Evolutionary conservation across 2,329 filamentous ascomycete species (phyloP).

Genomic region (Verticillium longisporum): DNA sequence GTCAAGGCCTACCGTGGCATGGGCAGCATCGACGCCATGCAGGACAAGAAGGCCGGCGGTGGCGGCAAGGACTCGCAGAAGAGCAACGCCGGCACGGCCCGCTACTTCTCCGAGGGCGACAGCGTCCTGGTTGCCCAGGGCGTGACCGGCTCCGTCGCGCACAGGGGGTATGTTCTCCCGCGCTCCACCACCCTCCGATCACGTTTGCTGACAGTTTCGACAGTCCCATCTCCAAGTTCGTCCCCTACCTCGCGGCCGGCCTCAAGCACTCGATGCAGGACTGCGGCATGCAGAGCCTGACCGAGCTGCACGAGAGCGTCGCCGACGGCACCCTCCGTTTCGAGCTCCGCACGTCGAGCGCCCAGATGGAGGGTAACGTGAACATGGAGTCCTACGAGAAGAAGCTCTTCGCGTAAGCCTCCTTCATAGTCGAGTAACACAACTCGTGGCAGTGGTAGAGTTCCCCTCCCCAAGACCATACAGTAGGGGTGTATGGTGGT

Average conservation of each 20-base stretch:
- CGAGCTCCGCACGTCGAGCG: constrained; percentile 88
- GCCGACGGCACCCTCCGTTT: constrained; percentile 74
- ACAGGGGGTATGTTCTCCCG: constrained; percentile 50
- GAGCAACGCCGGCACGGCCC: constrained; percentile 90
- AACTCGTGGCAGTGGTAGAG: background rate
- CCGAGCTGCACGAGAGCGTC: constrained; percentile 70
- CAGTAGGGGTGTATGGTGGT: background rate
- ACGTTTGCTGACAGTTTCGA: constrained; percentile 20
- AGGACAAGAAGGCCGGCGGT: constrained; percentile 89
- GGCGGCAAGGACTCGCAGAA: constrained; percentile 66
- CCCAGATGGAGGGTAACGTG: constrained; percentile 92
- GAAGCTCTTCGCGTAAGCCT: constrained; percentile 84
- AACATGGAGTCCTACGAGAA: constrained; percentile 99
- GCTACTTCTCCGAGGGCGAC: constrained; percentile 97
- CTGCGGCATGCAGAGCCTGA: constrained; percentile 76
- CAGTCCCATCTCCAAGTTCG: constrained; percentile 83
- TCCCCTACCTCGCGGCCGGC: constrained; percentile 91
- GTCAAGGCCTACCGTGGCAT: constrained; percentile 99
- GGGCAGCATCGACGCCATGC: constrained; percentile 98
- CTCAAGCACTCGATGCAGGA: constrained; percentile 98
- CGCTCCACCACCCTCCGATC: background rate
- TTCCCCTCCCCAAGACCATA: background rate
- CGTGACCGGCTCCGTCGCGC: constrained; percentile 79
- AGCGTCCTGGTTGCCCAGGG: constrained; percentile 92
- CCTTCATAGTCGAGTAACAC: background rate